Evolutionary conservation across 192 early-diverging fungal genomes (phyloP).

Genomic region (Backusella circina): DNA sequence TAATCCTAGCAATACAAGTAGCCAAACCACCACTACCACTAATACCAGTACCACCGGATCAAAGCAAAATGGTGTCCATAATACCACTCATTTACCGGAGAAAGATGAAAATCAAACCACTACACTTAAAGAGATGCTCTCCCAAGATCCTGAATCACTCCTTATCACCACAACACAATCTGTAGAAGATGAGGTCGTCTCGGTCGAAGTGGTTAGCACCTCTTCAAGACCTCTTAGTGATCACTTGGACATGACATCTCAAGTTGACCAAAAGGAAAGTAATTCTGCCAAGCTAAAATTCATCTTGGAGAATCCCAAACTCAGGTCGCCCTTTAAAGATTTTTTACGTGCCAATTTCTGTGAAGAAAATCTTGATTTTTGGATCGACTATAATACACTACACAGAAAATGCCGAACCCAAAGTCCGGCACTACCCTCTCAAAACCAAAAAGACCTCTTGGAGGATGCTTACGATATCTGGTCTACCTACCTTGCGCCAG

Average conservation of each 20-base stretch:
- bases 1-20: background rate
- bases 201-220: background rate
- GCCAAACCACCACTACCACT: background rate
- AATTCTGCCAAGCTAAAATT: constrained; percentile 53
- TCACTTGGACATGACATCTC: background rate
- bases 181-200: background rate
- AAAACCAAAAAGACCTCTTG: constrained; percentile 38
- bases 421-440: constrained; percentile 33
- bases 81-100: background rate
- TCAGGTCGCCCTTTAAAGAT: constrained; percentile 57
- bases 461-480: constrained; percentile 52
- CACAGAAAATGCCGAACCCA: constrained; percentile 42
- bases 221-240: background rate
- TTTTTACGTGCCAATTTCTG: constrained; percentile 66
- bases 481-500: constrained; percentile 44
- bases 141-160: constrained; percentile 6
- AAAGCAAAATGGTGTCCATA: background rate
- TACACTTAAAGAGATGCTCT: constrained; percentile 1
- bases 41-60: background rate
- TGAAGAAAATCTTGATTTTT: constrained; percentile 73
- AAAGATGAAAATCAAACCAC: background rate
- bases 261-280: constrained; percentile 37
- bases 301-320: constrained; percentile 53
- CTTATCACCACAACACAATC: background rate
- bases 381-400: constrained; percentile 47